phyloP scores from a whole-genome alignment of 192 early-diverging fungal genomes.

The Globomyces pollinis-pini region DNA sequence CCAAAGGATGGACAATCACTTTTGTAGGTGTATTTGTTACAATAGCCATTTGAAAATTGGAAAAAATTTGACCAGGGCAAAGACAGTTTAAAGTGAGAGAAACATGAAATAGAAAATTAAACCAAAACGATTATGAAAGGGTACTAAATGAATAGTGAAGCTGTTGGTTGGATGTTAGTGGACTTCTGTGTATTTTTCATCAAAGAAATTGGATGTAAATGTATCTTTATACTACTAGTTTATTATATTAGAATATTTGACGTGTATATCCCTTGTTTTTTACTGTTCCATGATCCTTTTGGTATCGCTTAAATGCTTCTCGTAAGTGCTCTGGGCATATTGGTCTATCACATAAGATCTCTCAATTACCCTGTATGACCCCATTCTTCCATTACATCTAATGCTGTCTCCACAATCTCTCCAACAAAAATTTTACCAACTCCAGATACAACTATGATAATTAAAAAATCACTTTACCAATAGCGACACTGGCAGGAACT shows the following conservation, averaged over 20 bases:
- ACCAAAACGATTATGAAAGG: too few relatives aligned
- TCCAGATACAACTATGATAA: slow-evolving; percentile 79
- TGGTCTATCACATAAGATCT: slow-evolving; percentile 32
- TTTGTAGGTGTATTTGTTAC: slow-evolving; percentile 12
- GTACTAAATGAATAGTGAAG: too few relatives aligned
- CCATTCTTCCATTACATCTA: slow-evolving; percentile 73
- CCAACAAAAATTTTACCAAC: slow-evolving; percentile 87
- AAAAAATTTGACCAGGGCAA: background rate
- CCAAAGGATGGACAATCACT: slow-evolving; percentile 93
- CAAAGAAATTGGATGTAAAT: too few relatives aligned
- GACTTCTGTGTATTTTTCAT: too few relatives aligned
- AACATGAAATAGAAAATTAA: too few relatives aligned
- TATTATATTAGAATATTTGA: slow-evolving; percentile 5
- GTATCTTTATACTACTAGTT: background rate
- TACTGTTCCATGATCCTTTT: slow-evolving; percentile 33
- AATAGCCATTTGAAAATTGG: slow-evolving; percentile 14
- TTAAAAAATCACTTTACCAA: too few relatives aligned
- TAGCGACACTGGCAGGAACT: background rate
- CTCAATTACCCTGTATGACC: slow-evolving; percentile 39
- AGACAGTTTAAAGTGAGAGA: too few relatives aligned
- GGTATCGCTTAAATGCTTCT: slow-evolving; percentile 75
- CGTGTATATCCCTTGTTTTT: slow-evolving; percentile 5
- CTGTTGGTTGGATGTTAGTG: too few relatives aligned
- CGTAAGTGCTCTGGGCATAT: slow-evolving; percentile 78
- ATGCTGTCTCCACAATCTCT: slow-evolving; percentile 79